Base-by-base conservation (phyloP, 768 basidiomycete species). In the Termitomyces heimii region DNA sequence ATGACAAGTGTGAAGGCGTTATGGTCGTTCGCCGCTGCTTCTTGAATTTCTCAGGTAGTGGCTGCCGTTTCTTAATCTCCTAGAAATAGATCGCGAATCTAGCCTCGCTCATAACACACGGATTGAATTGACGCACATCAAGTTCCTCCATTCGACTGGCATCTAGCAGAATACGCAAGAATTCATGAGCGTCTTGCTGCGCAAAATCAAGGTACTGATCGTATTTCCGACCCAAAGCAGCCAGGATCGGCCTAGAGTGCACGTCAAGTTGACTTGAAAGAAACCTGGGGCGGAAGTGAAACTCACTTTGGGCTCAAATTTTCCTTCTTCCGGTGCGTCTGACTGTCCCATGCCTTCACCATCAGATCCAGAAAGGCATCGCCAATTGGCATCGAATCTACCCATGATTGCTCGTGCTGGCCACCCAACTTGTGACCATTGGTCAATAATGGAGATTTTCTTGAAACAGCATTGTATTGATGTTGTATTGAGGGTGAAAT, bases 161-260 rank as follows among this genome's bases (percentile, higher is more conserved):
- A 68, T 97, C 95, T 39, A 97, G 75, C 58, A 98, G 76, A 61
- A 94, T 94, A 34, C 92, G 80, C 26, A 98, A 72, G 60, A 96
- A 88, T 73, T 98, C 95, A 68, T 97, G 95, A 24, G 94, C 92
- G 66, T 98, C 95, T 70, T 97, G 95, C 70, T 98, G 95, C 8
- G 89, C 85, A 69, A 94, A 95, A 66, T 95, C 94, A 45, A 91
- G 83, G 65, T 97, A 98, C 65, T 98, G 94, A 62, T 94, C 92
- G 67, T 95, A 90, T 71, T 96, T 97, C 63, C 77, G 76, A 3
- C 93, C 89, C 16, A 97, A 74, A 12, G 82, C 78, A 29, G 76
- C 68, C 18, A 96, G 72, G 40, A 96, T 66, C 7, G 79, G 77
- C 65, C 89, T 90, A 32, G 44, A 48, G 43, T 20, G 26, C 16